Percentiles rank a stretch among this genome's conserved stretches.
These are phyloP conservation scores for Kalanchoe fedtschenkoi DNA, from an alignment of 164 flowering plant species.

Conservation along the genomic window DNA sequence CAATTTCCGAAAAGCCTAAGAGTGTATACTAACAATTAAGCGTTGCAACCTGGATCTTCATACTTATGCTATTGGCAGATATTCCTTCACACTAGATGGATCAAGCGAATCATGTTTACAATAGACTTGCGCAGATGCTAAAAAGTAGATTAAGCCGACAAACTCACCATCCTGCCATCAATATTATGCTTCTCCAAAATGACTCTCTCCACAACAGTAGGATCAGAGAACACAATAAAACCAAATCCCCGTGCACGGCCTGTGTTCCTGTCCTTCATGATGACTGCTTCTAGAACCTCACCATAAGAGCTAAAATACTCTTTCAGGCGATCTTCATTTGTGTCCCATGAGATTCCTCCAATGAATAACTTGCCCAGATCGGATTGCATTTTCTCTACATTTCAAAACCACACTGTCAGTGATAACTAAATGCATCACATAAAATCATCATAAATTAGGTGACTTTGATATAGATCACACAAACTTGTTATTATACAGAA, in stretches of 20 bases:
- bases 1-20: too few species aligned
- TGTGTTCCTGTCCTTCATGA: constrained; percentile 41
- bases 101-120: neutral
- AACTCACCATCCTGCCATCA: constrained; percentile 39
- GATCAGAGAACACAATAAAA: constrained; percentile 36
- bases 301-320: constrained; percentile 33
- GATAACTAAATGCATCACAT: neutral
- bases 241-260: constrained; percentile 49
- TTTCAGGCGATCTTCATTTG: constrained; percentile 33
- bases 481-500: neutral
- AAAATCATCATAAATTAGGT: neutral
- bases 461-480: neutral
- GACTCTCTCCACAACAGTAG: constrained; percentile 33
- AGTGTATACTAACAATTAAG: too few species aligned
- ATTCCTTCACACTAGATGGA: too few species aligned
- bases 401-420: constrained; percentile 10
- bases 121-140: neutral
- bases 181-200: constrained; percentile 36
- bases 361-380: constrained; percentile 36
- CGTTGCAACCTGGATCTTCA: too few species aligned
- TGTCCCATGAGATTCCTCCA: constrained; percentile 42
- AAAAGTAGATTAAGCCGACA: neutral
- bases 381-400: constrained; percentile 34
- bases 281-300: constrained; percentile 36
- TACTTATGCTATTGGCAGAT: neutral